phyloP scores from a whole-genome alignment of 331 rosid species.

The Phaseolus coccineus region DNA sequence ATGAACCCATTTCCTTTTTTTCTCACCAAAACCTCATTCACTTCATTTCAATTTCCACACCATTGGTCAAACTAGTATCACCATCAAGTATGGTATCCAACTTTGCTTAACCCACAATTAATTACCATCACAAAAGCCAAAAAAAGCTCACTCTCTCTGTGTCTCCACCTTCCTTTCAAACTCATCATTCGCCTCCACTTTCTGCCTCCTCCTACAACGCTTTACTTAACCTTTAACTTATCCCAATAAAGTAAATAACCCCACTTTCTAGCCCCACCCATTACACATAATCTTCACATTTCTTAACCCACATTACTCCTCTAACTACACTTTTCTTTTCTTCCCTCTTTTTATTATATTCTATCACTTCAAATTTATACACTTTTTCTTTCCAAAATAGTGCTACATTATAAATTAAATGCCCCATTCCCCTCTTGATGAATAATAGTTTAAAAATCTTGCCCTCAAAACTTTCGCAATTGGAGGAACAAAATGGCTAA shows the following conservation, averaged over 20 bases:
- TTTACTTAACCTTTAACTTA: slow-evolving; percentile 29
- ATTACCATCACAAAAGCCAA: slow-evolving; percentile 36
- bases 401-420: too few species aligned
- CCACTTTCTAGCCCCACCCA: not conserved
- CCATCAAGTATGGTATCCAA: slow-evolving; percentile 43
- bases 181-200: slow-evolving; percentile 42
- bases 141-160: not conserved
- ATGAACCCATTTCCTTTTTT: not conserved
- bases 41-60: slow-evolving; percentile 36
- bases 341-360: too few species aligned
- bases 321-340: not conserved
- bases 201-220: not conserved
- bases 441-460: too few species aligned
- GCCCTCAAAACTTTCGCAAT: too few species aligned
- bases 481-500: not conserved
- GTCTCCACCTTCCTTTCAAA: slow-evolving; percentile 30
- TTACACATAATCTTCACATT: not conserved
- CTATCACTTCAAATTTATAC: not conserved
- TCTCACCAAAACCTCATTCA: not conserved
- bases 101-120: slow-evolving; percentile 62
- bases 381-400: too few species aligned
- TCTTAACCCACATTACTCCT: not conserved
- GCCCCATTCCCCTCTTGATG: too few species aligned
- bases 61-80: slow-evolving; percentile 30
- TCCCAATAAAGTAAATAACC: slow-evolving; percentile 39